Base-by-base conservation (phyloP, 768 basidiomycete species). In the Ramaria sp. region DNA sequence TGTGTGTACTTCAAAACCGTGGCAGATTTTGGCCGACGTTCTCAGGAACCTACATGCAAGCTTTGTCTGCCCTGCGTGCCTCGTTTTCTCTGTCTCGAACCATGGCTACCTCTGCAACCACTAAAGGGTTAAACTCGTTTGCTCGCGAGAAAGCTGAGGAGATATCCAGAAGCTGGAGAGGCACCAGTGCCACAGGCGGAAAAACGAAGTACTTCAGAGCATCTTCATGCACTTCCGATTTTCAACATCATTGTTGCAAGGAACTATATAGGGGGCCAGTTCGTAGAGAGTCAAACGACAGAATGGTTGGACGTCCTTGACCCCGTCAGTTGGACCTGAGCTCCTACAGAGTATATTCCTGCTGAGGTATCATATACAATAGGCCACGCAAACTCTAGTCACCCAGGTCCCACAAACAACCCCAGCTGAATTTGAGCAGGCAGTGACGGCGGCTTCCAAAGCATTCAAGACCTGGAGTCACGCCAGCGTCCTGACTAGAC, bases 371-470 rank as follows among this genome's bases (percentile, higher is more conserved):
- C 50, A 57, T 44, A 54, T 41, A 15, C 30, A 27, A 8, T 59
- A 96, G 89, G 84, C 91, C 3, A 92, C 94, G 0, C 94, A 99
- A 74, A 84, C 90, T 0, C 63, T 97, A 25, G 78, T 99, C 59
- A 88, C 88, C 30, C 79, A 79, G 16, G 93, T 95, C 5, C 95
- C 95, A 7, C 88, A 97, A 69, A 92, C 92, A 0, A 89, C 92
- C 0, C 64, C 70, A 18, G 61, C 71, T 15, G 94, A 97, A 66
- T 93, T 98, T 63, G 77, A 82, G 18, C 78, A 82, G 56, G 93
- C 94, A 9, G 84, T 89, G 6, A 77, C 82, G 48, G 83, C 89
- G 37, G 93, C 95, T 16, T 81, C 83, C 10, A 72, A 83, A 41
- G 95, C 94, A 0, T 94, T 80, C 76, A 83, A 88, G 65, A 76